Evolutionary conservation across 768 basidiomycete genomes (phyloP), one percentile per base, ranked within the genome.

Genomic region (Russula dissimulans): DNA sequence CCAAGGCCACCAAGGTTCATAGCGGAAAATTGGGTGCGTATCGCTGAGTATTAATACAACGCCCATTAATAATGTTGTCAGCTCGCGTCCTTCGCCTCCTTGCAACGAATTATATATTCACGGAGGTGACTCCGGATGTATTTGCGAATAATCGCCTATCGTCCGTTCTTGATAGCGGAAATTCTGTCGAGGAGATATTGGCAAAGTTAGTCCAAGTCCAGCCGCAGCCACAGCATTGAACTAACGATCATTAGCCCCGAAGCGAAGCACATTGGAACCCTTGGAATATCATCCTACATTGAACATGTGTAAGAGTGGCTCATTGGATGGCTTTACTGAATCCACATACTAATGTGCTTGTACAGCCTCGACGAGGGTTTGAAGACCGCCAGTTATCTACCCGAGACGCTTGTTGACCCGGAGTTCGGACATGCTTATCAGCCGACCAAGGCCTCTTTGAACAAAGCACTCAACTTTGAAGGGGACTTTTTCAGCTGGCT

Each of bases 101-200:
- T 8, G 69, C 69, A 9, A 63, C 70, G 1, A 56, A 69, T 42
- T 66, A 71, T 57, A 64, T 73, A 54, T 73, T 72, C 57, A 49
- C 26, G 10, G 71, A 73, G 47, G 52, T 67, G 22, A 45, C 62
- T 3, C 67, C 67, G 1, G 65, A 72, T 41, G 63, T 67, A 10
- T 73, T 71, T 50, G 64, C 70, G 1, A 64, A 69, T 60, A 73
- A 71, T 50, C 63, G 63, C 6, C 39, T 65, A 11, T 71, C 71
- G 8, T 57, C 64, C 11, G 39, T 61, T 10, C 50, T 77, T 22
- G 76, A 75, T 72, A 1, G 62, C 65, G 22, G 75, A 71, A 58
- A 54, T 68, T 10, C 66, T 62, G 39, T 59, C 63, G 48, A 73
- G 71, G 6, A 56, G 11, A 18, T 66, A 17, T 29, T 57, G 15